Evolutionary conservation across 768 basidiomycete genomes (phyloP), one percentile per base, ranked within the genome.

Genomic region (Podaxis mareebaensis): DNA sequence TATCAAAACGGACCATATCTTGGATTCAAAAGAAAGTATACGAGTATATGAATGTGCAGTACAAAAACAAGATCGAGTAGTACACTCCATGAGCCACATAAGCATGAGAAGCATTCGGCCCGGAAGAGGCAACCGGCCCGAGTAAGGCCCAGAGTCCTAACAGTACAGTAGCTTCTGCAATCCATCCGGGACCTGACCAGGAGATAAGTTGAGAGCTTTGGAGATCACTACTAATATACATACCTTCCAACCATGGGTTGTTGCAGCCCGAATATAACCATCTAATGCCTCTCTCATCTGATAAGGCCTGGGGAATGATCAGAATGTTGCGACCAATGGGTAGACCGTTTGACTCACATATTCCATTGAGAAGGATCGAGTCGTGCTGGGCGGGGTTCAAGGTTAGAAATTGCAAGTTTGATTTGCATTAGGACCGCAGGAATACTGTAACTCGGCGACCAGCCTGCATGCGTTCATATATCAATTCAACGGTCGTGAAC

Each of bases 371-470:
- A 3, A 28, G 83, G 44, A 55, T 62, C 79, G 52, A 91, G 75
- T 42, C 88, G 78, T 2, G 88, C 89, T 13, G 87, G 88, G 13
- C 77, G 73, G 0, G 89, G 88, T 11, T 89, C 87, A 2, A 85
- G 75, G 66, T 87, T 89, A 0, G 86, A 89, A 30, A 91, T 84
- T 0, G 89, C 89, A 42, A 90, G 76, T 65, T 81, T 86, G 66
- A 91, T 89, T 71, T 90, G 88, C 63, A 89, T 75, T 5, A 89
- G 75, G 7, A 84, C 78, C 0, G 82, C 79, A 49, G 82, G 71
- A 40, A 83, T 82, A 60, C 81, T 83, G 64, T 90, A 88, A 65
- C 84, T 86, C 0, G 88, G 88, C 44, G 90, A 82, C 85, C 89
- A 89, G 17, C 87, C 85, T 85, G 49, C 7, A 60, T 38, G 20